Base-by-base conservation (phyloP, 2,329 filamentous ascomycete species). In the Sarocladiaceae sp. region DNA sequence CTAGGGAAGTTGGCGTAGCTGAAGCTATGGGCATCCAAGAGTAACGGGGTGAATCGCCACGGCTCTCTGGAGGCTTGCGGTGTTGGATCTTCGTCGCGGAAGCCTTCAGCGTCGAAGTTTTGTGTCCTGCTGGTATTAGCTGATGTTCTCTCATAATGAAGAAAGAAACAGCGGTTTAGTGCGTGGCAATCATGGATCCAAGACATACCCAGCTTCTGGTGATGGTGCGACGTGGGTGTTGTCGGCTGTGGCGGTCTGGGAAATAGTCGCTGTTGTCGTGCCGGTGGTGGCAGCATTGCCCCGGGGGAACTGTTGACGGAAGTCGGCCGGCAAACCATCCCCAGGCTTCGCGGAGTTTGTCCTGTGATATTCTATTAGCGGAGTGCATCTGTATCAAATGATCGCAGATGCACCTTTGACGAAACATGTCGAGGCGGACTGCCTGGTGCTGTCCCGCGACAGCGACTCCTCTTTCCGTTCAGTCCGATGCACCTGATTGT, bases 41-140 rank as follows among this genome's bases (percentile, higher is more conserved):
- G 72, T 18, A 89, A 93, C 3, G 90, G 88, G 2, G 90, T 95
- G 58, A 95, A 89, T 52, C 85, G 79, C 82, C 90, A 93, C 54
- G 78, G 81, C 54, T 96, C 89, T 56, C 84, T 82, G 33, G 84
- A 78, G 15, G 82, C 85, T 60, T 85, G 80, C 4, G 88, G 88
- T 3, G 88, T 95, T 16, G 86, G 84, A 58, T 95, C 88, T 57
- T 85, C 79, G 64, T 93, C 85, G 61, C 69, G 66, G 55, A 78
- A 80, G 31, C 52, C 52, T 47, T 60, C 45, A 19, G 35, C 57
- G 47, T 56, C 53, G 21, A 60, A 46, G 39, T 48, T 49, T 33
- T 53, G 52, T 26, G 45, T 46, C 37, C 57, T 61, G n/a, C n/a
- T n/a, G 9, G n/a, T 10, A 10, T 4, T 19, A 18, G 21, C 16